Conservation (phyloP, 768 basidiomycete genomes). For the Russula sp. region DNA sequence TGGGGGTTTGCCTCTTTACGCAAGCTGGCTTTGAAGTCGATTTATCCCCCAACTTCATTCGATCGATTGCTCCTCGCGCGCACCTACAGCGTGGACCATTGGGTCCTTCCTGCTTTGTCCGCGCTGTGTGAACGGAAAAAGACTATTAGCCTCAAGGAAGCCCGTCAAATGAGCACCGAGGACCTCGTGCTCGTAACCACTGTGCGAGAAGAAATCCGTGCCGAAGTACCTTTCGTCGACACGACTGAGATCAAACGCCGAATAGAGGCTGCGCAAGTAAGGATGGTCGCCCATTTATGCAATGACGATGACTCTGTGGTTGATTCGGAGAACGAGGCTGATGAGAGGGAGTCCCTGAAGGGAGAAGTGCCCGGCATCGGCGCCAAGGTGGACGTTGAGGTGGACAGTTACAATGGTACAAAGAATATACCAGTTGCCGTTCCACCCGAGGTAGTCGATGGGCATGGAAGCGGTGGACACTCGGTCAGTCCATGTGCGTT, state of each 20-base stretch:
- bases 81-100: slow-evolving; percentile 11
- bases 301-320: not conserved
- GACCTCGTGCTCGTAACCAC: slow-evolving; percentile 19
- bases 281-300: not conserved
- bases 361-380: not conserved
- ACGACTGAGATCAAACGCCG: not conserved
- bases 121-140: not conserved
- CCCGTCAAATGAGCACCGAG: slow-evolving; percentile 8
- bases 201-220: slow-evolving; percentile 1
- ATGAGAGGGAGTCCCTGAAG: not conserved
- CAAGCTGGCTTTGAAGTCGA: slow-evolving; percentile 10
- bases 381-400: not conserved
- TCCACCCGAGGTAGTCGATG: not conserved
- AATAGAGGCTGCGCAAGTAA: not conserved
- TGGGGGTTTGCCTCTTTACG: slow-evolving; percentile 35
- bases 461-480: not conserved
- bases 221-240: not conserved
- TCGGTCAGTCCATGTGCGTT: not conserved
- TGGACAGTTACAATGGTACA: not conserved
- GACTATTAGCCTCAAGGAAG: not conserved
- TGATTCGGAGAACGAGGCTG: not conserved
- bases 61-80: slow-evolving; percentile 20
- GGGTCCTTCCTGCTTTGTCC: slow-evolving; percentile 16
- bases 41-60: slow-evolving; percentile 5
- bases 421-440: not conserved